Evolutionary conservation across 1,139 yeast species (phyloP).

Genomic region (Diutina ranongensis): DNA sequence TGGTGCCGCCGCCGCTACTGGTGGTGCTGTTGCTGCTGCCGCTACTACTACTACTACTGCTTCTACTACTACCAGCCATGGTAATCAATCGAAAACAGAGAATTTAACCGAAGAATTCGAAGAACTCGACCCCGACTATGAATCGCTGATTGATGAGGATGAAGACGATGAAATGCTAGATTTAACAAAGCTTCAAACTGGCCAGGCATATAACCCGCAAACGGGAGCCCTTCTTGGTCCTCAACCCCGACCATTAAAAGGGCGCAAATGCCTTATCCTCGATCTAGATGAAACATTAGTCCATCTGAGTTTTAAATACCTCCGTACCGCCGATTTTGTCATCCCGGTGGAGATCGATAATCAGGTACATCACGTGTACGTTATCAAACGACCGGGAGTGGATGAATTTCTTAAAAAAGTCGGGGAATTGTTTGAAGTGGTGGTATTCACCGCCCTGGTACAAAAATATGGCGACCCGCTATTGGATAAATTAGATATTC

Average conservation of each 20-base stretch:
- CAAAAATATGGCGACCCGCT: slow-evolving; percentile 93
- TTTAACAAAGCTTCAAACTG: slow-evolving; percentile 54
- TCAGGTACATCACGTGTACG: slow-evolving; percentile 88
- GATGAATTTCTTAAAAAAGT: slow-evolving; percentile 81
- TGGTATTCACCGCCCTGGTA: slow-evolving; percentile 93
- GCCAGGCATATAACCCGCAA: slow-evolving; percentile 46
- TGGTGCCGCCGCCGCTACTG: neutral
- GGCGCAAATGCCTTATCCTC: slow-evolving; percentile 75
- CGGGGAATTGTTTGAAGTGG: slow-evolving; percentile 85
- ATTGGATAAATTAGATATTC: slow-evolving; percentile 71
- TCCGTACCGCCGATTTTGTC: slow-evolving; percentile 89
- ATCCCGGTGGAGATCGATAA: slow-evolving; percentile 67
- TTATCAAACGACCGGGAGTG: slow-evolving; percentile 94
- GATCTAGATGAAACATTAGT: slow-evolving; percentile 96
- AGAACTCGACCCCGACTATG: slow-evolving; percentile 12
- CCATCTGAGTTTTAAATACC: slow-evolving; percentile 86
- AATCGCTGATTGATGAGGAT: slow-evolving; percentile 13
- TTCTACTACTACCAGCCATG: slow-evolving; percentile 7
- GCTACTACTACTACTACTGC: slow-evolving; percentile 11
- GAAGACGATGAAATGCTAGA: slow-evolving; percentile 24
- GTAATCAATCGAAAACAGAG: neutral
- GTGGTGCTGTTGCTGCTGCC: slow-evolving; percentile 12
- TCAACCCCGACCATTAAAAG: slow-evolving; percentile 22
- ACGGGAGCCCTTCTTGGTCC: slow-evolving; percentile 55
- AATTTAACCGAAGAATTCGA: neutral